Base-by-base conservation (phyloP, 1,139 yeast genomes). In the Groenewaldozyma sp. region DNA sequence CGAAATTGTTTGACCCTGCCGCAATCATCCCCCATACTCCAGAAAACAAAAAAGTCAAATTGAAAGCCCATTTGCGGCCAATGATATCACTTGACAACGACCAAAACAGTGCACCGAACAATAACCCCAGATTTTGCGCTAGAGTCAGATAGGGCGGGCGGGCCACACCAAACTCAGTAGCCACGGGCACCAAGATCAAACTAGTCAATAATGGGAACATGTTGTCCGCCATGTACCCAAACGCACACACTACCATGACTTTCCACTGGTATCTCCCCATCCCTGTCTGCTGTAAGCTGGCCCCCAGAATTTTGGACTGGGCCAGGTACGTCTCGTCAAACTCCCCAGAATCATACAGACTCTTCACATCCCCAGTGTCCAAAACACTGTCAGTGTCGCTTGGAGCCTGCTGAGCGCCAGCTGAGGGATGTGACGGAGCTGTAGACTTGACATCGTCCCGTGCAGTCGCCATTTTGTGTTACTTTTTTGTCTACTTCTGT, bases 171-270 rank as follows among this genome's bases (percentile, higher is more conserved):
- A 22, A 22, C 26, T 22, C 26, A 7, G 26, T 22, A 7, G 26
- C 26, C 26, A 22, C 26, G 7, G 44, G 50, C 11, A 46, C 39
- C 31, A 54, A 60, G 18, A 69, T 73, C 2, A 72, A 58, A 24
- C 68, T 56, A 44, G 70, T 73, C 37, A 70, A 55, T 52, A 64
- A 62, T 24, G 68, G 70, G 52, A 76, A 62, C 53, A 74, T 76
- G 17, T 78, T 73, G 53, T 76, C 82, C 18, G 74, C 76, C 20
- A 78, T 70, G 54, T 76, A 76, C 21, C 82, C 82, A 65, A 74
- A 68, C 14, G 82, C 82, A 14, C 48, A 47, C 17, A 52, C 45
- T 17, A 50, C 39, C 35, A 50, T 49, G 20, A 50, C 39, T 33
- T 37, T 36, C 46, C 46, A 47, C 39, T 50, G 54, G 32, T 50